These are phyloP conservation scores for Plasmodium yoelii DNA, from an alignment of 169 alveolate species.

Conservation along the genomic window DNA sequence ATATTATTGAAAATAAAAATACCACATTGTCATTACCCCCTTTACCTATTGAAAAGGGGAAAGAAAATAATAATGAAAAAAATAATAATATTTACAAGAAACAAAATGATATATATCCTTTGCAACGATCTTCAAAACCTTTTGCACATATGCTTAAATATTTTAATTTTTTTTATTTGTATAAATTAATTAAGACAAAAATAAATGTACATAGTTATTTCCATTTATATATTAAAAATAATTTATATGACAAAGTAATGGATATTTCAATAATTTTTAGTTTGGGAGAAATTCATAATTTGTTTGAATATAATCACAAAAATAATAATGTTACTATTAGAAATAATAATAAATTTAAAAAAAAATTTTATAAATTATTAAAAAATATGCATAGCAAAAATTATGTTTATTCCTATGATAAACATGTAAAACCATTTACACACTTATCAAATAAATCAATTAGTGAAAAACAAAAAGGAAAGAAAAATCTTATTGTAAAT, in stretches of 20 bases:
- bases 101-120: constrained; percentile 3
- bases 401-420: background rate
- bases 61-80: background rate
- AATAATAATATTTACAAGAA: background rate
- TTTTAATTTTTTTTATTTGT: constrained; percentile 34
- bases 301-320: constrained; percentile 30
- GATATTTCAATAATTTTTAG: constrained; percentile 48
- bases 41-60: constrained; percentile 33
- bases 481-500: background rate
- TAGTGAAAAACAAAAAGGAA: background rate
- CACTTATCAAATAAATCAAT: background rate
- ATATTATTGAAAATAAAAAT: constrained; percentile 25
- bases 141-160: constrained; percentile 11
- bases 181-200: constrained; percentile 41
- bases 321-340: too few species aligned
- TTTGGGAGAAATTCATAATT: constrained; percentile 33
- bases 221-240: constrained; percentile 17
- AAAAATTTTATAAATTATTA: constrained; percentile 14
- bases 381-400: background rate
- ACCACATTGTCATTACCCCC: constrained; percentile 58
- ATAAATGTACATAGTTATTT: constrained; percentile 28
- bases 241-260: constrained; percentile 11
- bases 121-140: background rate
- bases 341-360: constrained; percentile 21
- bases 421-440: background rate